Evolutionary conservation across 2,329 filamentous ascomycete species (phyloP).

Genomic region (Colletotrichum sp.): DNA sequence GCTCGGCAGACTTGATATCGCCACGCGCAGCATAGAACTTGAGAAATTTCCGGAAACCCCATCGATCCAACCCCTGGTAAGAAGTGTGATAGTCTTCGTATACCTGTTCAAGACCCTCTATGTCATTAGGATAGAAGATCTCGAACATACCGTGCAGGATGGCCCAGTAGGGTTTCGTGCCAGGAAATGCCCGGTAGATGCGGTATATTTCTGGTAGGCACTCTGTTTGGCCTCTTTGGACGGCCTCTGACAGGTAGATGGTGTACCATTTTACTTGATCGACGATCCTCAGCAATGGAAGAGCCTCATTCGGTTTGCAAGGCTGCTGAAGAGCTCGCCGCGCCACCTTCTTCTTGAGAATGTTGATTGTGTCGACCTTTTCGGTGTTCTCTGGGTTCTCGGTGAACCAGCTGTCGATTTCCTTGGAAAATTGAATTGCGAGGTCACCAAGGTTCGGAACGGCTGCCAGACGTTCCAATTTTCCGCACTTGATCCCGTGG

Average conservation of each 20-base stretch:
- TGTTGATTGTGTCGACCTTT: conserved; percentile 16
- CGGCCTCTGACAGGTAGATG: conserved; percentile 41
- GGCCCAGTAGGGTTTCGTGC: conserved; percentile 37
- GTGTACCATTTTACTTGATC: conserved; percentile 46
- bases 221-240: conserved; percentile 30
- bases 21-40: conserved; percentile 53
- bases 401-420: background rate
- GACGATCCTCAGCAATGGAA: conserved; percentile 44
- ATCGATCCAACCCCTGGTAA: conserved; percentile 43
- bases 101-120: conserved; percentile 49
- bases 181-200: conserved; percentile 48
- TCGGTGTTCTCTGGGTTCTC: background rate
- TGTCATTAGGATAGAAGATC: conserved; percentile 41
- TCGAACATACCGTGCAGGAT: conserved; percentile 53
- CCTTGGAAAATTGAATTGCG: conserved; percentile 34
- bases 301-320: conserved; percentile 37
- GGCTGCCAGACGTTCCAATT: conserved; percentile 26
- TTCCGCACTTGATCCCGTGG: background rate
- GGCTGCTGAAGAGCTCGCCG: conserved; percentile 34
- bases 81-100: conserved; percentile 54
- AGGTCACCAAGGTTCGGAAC: conserved; percentile 33
- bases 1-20: conserved; percentile 49
- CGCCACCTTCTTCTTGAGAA: conserved; percentile 36
- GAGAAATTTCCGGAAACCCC: conserved; percentile 54
- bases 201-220: conserved; percentile 49